phyloP scores from a whole-genome alignment of 345 rosid genomes.

The Trapa incisa region DNA sequence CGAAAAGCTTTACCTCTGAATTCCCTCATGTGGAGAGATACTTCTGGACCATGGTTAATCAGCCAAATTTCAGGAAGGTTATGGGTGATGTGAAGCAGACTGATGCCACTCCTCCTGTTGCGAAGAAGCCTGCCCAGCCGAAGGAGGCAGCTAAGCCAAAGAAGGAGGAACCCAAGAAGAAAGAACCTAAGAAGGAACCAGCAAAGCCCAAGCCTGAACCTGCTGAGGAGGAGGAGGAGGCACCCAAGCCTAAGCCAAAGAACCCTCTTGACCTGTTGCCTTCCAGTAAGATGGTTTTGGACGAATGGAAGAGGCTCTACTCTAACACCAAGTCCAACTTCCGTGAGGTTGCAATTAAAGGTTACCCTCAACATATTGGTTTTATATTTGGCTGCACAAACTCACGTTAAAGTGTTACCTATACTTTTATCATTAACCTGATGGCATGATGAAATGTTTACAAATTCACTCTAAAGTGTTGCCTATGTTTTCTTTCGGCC shows the following conservation, averaged over 20 bases:
- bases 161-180: constrained; percentile 20
- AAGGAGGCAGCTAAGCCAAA: constrained; percentile 58
- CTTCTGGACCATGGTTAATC: constrained; percentile 92
- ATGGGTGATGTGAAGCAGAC: constrained; percentile 79
- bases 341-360: constrained; percentile 94
- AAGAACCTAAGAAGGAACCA: constrained; percentile 56
- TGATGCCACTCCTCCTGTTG: constrained; percentile 42
- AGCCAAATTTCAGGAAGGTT: constrained; percentile 73
- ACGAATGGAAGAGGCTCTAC: constrained; percentile 98
- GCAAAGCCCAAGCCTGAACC: constrained; percentile 49
- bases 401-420: background rate
- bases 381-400: no score
- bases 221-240: no score
- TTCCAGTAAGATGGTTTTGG: constrained; percentile 84
- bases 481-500: no score
- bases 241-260: constrained; percentile 17
- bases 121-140: constrained; percentile 51
- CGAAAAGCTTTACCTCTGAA: constrained; percentile 69
- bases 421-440: background rate
- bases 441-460: no score
- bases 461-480: no score
- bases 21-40: constrained; percentile 31
- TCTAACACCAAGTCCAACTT: constrained; percentile 91
- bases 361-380: constrained; percentile 15
- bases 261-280: constrained; percentile 91